Evolutionary conservation across 371 early-diverging fungal species (phyloP), one percentile per base, ranked within the genome.

Genomic region (Parasitella parasitica): DNA sequence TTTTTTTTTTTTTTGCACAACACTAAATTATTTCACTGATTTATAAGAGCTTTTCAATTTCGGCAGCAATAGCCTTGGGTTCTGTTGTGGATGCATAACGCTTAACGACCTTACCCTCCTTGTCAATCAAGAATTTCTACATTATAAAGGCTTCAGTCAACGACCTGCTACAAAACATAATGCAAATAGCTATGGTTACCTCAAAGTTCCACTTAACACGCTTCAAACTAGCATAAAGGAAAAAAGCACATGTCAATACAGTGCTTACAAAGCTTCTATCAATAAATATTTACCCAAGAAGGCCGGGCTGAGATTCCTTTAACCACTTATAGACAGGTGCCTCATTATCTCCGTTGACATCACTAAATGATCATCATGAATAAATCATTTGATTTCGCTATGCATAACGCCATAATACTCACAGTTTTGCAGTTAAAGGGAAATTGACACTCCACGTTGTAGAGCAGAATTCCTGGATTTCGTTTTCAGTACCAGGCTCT

Each of bases 401-500:
- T 20, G 11, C 6, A 30, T 5, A 30, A 30, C 4, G 11, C 6
- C 15, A 22, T 4, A 36, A 4, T 26, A 67, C 69, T 64, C 67
- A 76, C 66, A 94, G 78, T 74, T 94, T 94, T 52, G 91, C 86
- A 81, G 93, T 89, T 56, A 97, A 72, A 27, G 89, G 89, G 83
- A 95, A 96, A 4, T 84, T 81, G 24, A 94, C 91, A 27, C 84
- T 87, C 61, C 86, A 92, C 70, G 79, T 91, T 39, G 64, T 46
- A 53, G 77, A 66, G 72, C 93, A 95, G 63, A 91, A 89, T 8
- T 59, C 54, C 16, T 73, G 75, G 49, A 94, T 93, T 54, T 93
- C 89, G 66, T 69, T 64, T 48, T 69, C 78, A 36, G 69, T 62
- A 15, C 80, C 84, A 32, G 85, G 83, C 62, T 86, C 85, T 68